Conservation (phyloP, 495 filamentous ascomycete genomes). For the Aspergillus steynii region DNA sequence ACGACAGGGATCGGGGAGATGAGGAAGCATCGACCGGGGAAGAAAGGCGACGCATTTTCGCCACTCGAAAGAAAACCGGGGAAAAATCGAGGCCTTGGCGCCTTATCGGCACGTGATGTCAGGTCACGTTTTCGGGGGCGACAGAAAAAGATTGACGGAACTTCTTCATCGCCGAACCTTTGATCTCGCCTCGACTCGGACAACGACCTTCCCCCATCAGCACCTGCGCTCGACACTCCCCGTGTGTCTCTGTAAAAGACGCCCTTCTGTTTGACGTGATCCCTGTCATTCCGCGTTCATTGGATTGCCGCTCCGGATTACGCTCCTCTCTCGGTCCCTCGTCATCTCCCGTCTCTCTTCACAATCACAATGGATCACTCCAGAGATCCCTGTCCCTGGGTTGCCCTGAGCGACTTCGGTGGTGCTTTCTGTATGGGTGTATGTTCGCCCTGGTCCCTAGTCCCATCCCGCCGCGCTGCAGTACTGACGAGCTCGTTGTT, state of each 20-base stretch:
- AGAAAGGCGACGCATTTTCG: not conserved
- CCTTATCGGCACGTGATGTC: constrained; percentile 20
- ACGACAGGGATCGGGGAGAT: not conserved
- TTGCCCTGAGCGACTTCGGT: constrained; percentile 93
- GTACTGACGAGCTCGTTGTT: constrained; percentile 14
- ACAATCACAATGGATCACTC: constrained; percentile 79
- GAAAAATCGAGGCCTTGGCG: not conserved
- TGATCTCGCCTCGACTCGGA: not conserved
- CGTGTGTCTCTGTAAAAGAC: not conserved
- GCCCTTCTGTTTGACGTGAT: not conserved
- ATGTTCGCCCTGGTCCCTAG: constrained; percentile 38
- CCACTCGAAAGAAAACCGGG: not conserved
- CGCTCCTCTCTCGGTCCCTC: constrained; percentile 9
- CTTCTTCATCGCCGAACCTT: constrained; percentile 11
- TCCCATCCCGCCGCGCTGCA: constrained; percentile 2
- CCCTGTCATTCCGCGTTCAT: not conserved
- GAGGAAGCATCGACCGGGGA: not conserved
- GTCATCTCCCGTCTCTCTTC: constrained; percentile 11
- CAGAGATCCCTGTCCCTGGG: constrained; percentile 95
- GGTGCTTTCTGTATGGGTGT: constrained; percentile 98
- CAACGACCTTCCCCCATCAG: not conserved
- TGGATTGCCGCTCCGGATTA: not conserved
- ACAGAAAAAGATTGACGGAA: constrained; percentile 18
- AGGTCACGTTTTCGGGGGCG: constrained; percentile 22
- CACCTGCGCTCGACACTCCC: not conserved